Evolutionary conservation across 2,329 filamentous ascomycete species (phyloP), one percentile per base, ranked within the genome.

Genomic region (Cryphonectria carpinicola): DNA sequence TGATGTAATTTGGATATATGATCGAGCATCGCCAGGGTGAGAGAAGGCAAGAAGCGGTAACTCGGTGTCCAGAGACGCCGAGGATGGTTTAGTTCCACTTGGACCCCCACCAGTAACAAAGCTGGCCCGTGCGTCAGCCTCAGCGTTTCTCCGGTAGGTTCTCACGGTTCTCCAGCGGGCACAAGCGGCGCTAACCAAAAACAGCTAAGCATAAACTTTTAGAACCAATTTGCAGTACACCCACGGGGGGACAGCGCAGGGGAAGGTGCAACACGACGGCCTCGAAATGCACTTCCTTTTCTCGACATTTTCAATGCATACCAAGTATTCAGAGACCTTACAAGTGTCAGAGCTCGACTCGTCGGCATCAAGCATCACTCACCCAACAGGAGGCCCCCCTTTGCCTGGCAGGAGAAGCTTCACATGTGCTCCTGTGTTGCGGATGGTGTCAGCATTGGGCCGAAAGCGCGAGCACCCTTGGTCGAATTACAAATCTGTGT

Each of bases 221-320:
- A 54, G 46, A 8, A 19, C 19, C 46, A 25, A 14, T 37, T 37
- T 37, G 8, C 8, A 10, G 35, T 37, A 37, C n/a, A 28, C 8
- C 22, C 8, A 25, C 10, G 8, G 17, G n/a, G n/a, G 52, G n/a
- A 54, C n/a, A 54, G 52, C 52, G n/a, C 25, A 5, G 13, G 17
- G 52, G n/a, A 56, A 28, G 52, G 52, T 56, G 52, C 52, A 56
- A 56, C n/a, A n/a, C n/a, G n/a, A n/a, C n/a, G n/a, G n/a, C n/a
- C 11, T 11, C 4, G 13, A 54, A n/a, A n/a, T 14, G 8, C 49
- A 25, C 49, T 25, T 28, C 28, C 14, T 19, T 28, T 6, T 58
- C 25, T 17, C 7, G 13, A 19, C 10, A 39, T 39, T 39, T 11
- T 25, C 3, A 19, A 19, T 35, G 28, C 28, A 13, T 39, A 11